Evolutionary conservation across 2,329 filamentous ascomycete genomes (phyloP), one percentile per base, ranked within the genome.

Genomic region (Pseudogymnoascus destructans): DNA sequence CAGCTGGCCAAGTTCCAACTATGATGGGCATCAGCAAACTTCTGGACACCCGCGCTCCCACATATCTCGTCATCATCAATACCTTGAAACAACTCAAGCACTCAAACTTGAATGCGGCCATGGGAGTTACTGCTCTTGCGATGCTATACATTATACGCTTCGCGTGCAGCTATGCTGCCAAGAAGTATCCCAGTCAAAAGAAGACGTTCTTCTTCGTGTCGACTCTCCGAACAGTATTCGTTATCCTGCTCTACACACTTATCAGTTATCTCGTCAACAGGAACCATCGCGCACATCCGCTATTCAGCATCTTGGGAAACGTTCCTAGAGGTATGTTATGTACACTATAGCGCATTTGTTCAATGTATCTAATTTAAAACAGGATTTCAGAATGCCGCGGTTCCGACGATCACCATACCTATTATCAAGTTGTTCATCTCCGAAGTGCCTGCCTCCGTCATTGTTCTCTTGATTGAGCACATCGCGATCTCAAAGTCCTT

Each of bases 401-500:
- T 86, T 4, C 93, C 93, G 0, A 75, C 72, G 0, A 73, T 97
- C 60, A 82, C 86, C 63, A 71, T 71, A 0, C 71, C 76, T 0
- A 80, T 96, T 57, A 79, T 95, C 67, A 77, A 74, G 1, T 73
- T 81, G 0, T 89, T 95, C 67, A 77, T 79, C 0, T 75, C 77
- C 42, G 79, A 96, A 63, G 75, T 97, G 3, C 93, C 93, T 0
- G 87, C 87, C 6, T 85, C 87, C 0, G 84, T 96, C 57, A 95
- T 97, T 63, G 91, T 98, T n/a, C 78, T 97, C 59, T 78, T 97
- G 33, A 95, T 97, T 61, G 93, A 97, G 72, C 92, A 97, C 70
- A 95, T 97, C 66, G 90, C 92, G 54, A 96, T 97, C 62, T 89
- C 91, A 15, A 98, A 97, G 71, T 96, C 92, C 0, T 97, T 98